Evolutionary conservation across 129 eudicot species (phyloP).

Genomic region (Tanacetum coccineum): DNA sequence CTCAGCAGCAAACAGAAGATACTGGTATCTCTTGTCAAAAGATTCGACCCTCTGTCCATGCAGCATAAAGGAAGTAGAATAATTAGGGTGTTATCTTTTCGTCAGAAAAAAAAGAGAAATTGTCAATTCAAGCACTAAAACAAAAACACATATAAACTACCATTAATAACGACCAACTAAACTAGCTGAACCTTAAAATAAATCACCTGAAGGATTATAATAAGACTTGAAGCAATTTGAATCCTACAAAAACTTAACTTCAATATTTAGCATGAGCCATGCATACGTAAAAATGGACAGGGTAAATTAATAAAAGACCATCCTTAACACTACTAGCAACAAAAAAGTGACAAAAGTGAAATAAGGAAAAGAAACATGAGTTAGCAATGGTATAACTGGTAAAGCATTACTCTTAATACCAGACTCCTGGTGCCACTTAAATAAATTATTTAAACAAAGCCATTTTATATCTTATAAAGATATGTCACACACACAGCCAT

Average conservation of each 20-base stretch:
- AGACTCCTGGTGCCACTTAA: too few relatives aligned
- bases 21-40: conserved; percentile 86
- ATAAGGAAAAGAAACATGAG: too few relatives aligned
- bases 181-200: background rate
- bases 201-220: background rate
- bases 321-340: too few relatives aligned
- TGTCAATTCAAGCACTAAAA: background rate
- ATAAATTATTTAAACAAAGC: too few relatives aligned
- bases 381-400: too few relatives aligned
- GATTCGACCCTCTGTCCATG: conserved; percentile 69
- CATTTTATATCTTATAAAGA: too few relatives aligned
- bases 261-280: background rate
- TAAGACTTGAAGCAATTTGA: background rate
- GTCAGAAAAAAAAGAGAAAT: background rate
- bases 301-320: too few relatives aligned
- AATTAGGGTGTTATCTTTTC: conserved; percentile 10
- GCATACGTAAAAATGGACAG: background rate
- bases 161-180: background rate
- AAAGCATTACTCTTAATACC: too few relatives aligned
- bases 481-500: too few relatives aligned
- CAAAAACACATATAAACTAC: background rate
- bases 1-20: conserved; percentile 87
- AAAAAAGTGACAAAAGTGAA: too few relatives aligned
- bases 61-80: conserved; percentile 2
- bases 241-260: background rate